Evolutionary conservation across 805 yeast species (phyloP), one percentile per base, ranked within the genome.

Genomic region (Martiniozyma abietophila): DNA sequence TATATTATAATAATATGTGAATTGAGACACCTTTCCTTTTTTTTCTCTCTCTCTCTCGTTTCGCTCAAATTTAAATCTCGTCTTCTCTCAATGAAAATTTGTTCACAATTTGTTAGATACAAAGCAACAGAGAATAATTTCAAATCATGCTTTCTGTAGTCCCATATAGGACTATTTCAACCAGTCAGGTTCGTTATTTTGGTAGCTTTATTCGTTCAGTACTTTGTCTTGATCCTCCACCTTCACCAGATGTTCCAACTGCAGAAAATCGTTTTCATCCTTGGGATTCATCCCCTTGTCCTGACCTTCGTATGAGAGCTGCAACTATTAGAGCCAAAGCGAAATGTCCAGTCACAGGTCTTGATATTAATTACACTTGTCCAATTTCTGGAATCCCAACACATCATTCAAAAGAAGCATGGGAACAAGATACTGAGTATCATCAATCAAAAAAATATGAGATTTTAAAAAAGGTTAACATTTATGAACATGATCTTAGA

Each of bases 301-400:
- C 80, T 35, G 96, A 84, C 46, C 65, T 89, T 39, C 72, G 97
- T 44, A 80, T 84, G 45, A 70, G 96, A 41, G 96, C 97, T 1
- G 96, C 95, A 15, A 74, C 78, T 38, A 92, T 89, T 42, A 72
- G 88, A 53, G 80, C 94, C 4, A 68, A 77, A 41, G 96, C 95
- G 8, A 71, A 73, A 50, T 89, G 97, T 56, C 97, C 96, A 0
- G 92, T 88, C 9, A 88, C 96, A 0, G 67, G 75, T 14, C 71
- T 76, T 43, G 79, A 80, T 29, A 83, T 92, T 39, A 69, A 79
- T 45, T 92, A 68, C 56, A 83, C 88, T 2, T 92, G 97, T 61
- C 98, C 98, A 2, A 62, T 71, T 37, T 82, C 95, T 4, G 98
- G 98, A 3, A 86, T 92, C 32, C 98, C 99, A 17, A 92, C 98